Percentiles rank a stretch among this genome's conserved stretches.
Conservation (phyloP, 2,329 filamentous ascomycete species). For the Fusarium abutilonis region DNA sequence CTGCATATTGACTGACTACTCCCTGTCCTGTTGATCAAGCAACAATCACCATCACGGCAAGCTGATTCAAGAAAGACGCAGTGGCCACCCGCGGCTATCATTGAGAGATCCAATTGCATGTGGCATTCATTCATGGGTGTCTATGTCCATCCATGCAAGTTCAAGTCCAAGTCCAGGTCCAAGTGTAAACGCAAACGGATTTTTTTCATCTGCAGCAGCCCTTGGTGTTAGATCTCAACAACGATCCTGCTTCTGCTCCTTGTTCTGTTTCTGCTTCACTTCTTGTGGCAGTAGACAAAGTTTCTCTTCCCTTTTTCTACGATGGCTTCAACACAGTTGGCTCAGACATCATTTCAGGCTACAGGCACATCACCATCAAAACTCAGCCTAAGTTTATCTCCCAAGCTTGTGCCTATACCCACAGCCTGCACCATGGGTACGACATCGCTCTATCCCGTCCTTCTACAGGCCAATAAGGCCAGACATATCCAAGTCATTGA, state of each 20-base stretch:
- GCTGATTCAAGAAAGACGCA: slow-evolving; percentile 11
- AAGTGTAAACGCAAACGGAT: slow-evolving; percentile 5
- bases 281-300: slow-evolving; percentile 2
- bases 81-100: slow-evolving; percentile 32
- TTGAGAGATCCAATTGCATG: slow-evolving; percentile 24
- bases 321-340: slow-evolving; percentile 32
- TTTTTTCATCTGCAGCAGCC: slow-evolving; percentile 20
- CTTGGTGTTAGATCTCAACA: not conserved
- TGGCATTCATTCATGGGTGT: slow-evolving; percentile 3
- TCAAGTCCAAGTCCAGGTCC: not conserved
- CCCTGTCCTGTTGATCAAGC: not conserved
- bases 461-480: slow-evolving; percentile 38
- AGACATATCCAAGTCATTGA: not conserved
- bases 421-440: slow-evolving; percentile 11
- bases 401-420: slow-evolving; percentile 6
- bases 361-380: slow-evolving; percentile 8
- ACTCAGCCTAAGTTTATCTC: slow-evolving; percentile 9
- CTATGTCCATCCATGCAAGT: slow-evolving; percentile 20
- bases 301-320: not conserved
- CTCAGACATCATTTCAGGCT: slow-evolving; percentile 20
- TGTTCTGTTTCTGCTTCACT: not conserved
- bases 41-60: slow-evolving; percentile 1
- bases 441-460: slow-evolving; percentile 29
- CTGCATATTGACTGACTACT: not conserved
- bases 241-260: not conserved